Conservation (phyloP, 441 rosid genomes). For the Pelargonium australe region DNA sequence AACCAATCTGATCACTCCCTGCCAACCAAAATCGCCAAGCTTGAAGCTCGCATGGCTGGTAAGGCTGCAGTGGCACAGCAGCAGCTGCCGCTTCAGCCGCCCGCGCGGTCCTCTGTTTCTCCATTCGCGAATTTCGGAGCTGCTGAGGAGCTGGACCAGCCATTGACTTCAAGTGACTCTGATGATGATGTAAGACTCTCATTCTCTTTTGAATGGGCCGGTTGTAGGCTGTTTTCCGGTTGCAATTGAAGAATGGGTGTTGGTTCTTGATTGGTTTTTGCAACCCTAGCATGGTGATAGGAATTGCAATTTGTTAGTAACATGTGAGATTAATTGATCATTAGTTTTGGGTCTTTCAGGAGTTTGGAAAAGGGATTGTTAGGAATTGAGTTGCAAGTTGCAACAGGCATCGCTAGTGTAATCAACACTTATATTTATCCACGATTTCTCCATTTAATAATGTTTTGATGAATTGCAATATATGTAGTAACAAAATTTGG, state of each 20-base stretch:
- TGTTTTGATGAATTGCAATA: background rate
- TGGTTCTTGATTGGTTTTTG: background rate
- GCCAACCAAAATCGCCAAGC: constrained; percentile 93
- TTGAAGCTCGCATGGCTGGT: constrained; percentile 96
- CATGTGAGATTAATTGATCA: background rate
- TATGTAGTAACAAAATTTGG: too few relatives aligned
- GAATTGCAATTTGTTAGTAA: background rate
- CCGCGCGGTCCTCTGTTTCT: constrained; percentile 50
- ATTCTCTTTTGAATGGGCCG: background rate
- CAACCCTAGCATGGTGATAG: background rate
- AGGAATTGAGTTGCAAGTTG: background rate
- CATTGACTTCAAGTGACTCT: constrained; percentile 76
- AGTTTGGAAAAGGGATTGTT: background rate
- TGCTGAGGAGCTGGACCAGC: constrained; percentile 26
- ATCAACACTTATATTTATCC: background rate
- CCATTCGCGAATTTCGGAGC: constrained; percentile 34
- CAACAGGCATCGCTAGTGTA: background rate
- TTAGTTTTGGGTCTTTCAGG: background rate
- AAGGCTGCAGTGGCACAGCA: constrained; percentile 38
- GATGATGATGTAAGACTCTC: constrained; percentile 58
- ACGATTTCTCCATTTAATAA: background rate
- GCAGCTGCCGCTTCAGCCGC: constrained; percentile 23
- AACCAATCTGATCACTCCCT: constrained; percentile 92
- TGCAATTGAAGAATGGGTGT: background rate
- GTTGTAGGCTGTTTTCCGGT: background rate